Evolutionary conservation across 225 moss, liverwort and hornwort genomes (phyloP), one percentile per base, ranked within the genome.

Genomic region (Rhytidiadelphus loreus): DNA sequence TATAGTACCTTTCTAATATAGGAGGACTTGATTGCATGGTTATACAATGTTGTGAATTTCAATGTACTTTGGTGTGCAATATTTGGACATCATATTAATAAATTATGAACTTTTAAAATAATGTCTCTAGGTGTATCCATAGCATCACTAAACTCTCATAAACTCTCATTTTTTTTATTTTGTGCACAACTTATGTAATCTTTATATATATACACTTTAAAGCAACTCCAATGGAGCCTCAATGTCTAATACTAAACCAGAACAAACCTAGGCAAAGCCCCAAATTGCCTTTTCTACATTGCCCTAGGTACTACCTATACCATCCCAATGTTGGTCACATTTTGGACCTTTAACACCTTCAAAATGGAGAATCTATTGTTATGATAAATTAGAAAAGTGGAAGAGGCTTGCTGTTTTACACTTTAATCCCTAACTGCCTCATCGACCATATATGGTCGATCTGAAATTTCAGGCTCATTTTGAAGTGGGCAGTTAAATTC

Each of bases 221-320:
- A 2, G 1, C 3, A 72, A 16, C 3, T 44, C 28, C 17, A 28
- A 9, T 44, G 3, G 5, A 71, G 16, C 16, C 6, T 0, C 1
- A 0, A 5, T 9, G 1, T 0, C 71, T 3, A 43, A 0, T 3
- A 26, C 0, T 43, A 0, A 43, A 43, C 0, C 0, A 0, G 1
- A 71, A 71, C 4, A 43, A 26, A 8, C 8, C 0, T 1, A 0
- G 0, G 5, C 4, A 41, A 70, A 7, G 8, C 8, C 13, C 3
- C 10, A 0, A n/a, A 16, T 6, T 71, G 12, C 5, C 2, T 43
- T 71, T 71, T 71, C 1, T 71, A 3, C 26, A 1, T 7, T 16
- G 1, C 16, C 26, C 3, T 2, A 10, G 3, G 3, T 43, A 15
- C 6, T 9, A 3, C 13, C 1, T 0, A 5, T 16, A 5, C 3